Evolutionary conservation across 2,329 filamentous ascomycete species (phyloP).

Genomic region (Sclerotinia sclerotiorum): DNA sequence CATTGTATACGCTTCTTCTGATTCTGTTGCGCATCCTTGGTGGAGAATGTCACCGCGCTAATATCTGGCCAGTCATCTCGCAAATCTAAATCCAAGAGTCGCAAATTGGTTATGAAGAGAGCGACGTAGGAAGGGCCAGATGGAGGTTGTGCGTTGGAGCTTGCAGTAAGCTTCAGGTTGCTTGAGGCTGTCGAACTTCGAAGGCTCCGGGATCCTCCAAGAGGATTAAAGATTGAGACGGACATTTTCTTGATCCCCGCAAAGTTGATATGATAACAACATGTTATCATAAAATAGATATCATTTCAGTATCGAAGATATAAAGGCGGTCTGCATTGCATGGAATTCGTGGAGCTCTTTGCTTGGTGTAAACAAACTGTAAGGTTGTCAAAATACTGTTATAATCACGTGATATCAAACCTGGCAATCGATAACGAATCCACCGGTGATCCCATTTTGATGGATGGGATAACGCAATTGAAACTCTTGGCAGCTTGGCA

Average conservation of each 20-base stretch:
- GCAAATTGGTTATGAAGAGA: constrained; percentile 80
- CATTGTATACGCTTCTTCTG: constrained; percentile 80
- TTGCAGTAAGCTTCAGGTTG: constrained; percentile 28
- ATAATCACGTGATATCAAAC: not conserved
- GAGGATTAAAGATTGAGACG: constrained; percentile 31
- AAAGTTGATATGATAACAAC: constrained; percentile 22
- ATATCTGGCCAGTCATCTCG: constrained; percentile 79
- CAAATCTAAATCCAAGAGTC: constrained; percentile 76
- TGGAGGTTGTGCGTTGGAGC: constrained; percentile 22
- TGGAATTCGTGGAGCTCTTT: constrained; percentile 9
- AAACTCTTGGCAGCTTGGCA: constrained; percentile 14
- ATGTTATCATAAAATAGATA: constrained; percentile 22
- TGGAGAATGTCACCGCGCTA: constrained; percentile 66
- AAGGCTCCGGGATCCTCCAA: constrained; percentile 34
- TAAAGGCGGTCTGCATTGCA: constrained; percentile 20
- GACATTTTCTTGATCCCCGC: constrained; percentile 29
- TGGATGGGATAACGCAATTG: no score
- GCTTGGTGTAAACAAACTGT: constrained; percentile 7
- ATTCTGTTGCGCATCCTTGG: constrained; percentile 64
- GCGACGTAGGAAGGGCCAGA: constrained; percentile 53
- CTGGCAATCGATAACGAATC: not conserved
- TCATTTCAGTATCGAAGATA: constrained; percentile 11
- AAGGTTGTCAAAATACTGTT: not conserved
- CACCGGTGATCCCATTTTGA: no score
- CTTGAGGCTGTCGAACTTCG: constrained; percentile 31